Percentiles rank a stretch among this genome's conserved stretches.
phyloP scores from a whole-genome alignment of 1,139 yeast species.

The Lodderomyces oxycetoniae region DNA sequence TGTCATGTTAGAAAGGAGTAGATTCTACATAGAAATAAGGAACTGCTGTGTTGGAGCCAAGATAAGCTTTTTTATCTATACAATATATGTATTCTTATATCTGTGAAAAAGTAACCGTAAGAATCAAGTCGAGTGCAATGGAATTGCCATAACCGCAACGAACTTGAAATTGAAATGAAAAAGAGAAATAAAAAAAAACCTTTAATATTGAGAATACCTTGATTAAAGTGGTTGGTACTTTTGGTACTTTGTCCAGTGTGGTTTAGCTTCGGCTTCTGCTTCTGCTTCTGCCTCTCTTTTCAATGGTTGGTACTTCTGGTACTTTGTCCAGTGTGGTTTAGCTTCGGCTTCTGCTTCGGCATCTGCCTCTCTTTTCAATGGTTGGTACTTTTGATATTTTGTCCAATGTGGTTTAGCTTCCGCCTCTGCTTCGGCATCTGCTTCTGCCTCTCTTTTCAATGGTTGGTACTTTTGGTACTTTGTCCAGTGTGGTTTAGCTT shows the following conservation, averaged over 20 bases:
- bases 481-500: slow-evolving; percentile 6
- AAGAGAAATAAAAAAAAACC: too few species aligned
- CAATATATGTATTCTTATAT: too few species aligned
- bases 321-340: slow-evolving; percentile 9
- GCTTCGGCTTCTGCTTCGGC: slow-evolving; percentile 7
- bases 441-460: slow-evolving; percentile 12
- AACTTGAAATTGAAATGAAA: too few species aligned
- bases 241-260: slow-evolving; percentile 8
- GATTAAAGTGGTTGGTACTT: slow-evolving; percentile 10
- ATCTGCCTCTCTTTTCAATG: slow-evolving; percentile 11
- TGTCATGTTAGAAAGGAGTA: too few species aligned
- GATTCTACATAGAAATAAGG: too few species aligned
- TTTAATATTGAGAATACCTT: too few species aligned
- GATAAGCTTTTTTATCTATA: too few species aligned
- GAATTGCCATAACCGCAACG: too few species aligned
- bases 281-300: slow-evolving; percentile 11
- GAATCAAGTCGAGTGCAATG: too few species aligned
- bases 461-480: slow-evolving; percentile 7
- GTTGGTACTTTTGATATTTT: slow-evolving; percentile 11
- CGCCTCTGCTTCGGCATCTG: slow-evolving; percentile 6
- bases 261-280: slow-evolving; percentile 6
- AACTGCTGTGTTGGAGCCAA: too few species aligned
- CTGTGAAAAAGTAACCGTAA: too few species aligned
- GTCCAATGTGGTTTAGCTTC: slow-evolving; percentile 9
- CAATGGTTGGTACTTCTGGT: slow-evolving; percentile 11